Percentiles rank a stretch among this genome's conserved stretches.
These are phyloP conservation scores for Hymenoscyphus scutula DNA, from an alignment of 2,329 filamentous ascomycete species.

Conservation along the genomic window DNA sequence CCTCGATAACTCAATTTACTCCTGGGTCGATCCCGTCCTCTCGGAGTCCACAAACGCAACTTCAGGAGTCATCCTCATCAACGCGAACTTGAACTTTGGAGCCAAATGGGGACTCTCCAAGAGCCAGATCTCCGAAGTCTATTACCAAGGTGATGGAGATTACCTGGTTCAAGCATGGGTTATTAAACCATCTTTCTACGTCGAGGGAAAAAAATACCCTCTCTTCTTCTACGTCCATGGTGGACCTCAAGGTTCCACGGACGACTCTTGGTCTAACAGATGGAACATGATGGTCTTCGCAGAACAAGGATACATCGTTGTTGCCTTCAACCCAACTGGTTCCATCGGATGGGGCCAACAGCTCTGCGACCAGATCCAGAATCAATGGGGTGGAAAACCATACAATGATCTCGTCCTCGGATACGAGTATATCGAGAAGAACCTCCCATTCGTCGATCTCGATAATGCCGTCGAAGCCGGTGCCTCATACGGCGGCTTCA, in stretches of 20 bases:
- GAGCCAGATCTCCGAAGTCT: constrained; percentile 27
- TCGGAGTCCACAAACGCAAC: constrained; percentile 23
- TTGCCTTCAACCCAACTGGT: constrained; percentile 77
- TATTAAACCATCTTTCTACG: constrained; percentile 65
- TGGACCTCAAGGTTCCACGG: constrained; percentile 75
- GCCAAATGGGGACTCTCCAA: constrained; percentile 22
- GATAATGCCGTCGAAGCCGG: constrained; percentile 67
- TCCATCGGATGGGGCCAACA: constrained; percentile 76
- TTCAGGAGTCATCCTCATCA: constrained; percentile 22
- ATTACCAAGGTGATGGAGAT: constrained; percentile 27
- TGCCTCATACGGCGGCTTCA: constrained; percentile 70
- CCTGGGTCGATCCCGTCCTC: constrained; percentile 39
- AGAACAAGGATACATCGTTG: constrained; percentile 79
- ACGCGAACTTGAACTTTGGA: constrained; percentile 24
- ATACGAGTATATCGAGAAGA: constrained; percentile 67
- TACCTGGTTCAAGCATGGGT: constrained; percentile 48
- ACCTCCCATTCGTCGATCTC: constrained; percentile 66
- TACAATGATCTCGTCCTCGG: constrained; percentile 77
- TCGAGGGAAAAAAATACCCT: constrained; percentile 41
- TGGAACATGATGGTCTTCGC: constrained; percentile 86
- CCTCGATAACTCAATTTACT: constrained; percentile 68
- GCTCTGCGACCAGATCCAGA: constrained; percentile 53
- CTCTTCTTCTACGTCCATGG: constrained; percentile 57
- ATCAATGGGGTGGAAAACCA: constrained; percentile 54
- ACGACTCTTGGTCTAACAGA: constrained; percentile 71